These are phyloP conservation scores for Pestalotiopsis sp. DNA, from an alignment of 2,329 filamentous ascomycete genomes.

Conservation along the genomic window DNA sequence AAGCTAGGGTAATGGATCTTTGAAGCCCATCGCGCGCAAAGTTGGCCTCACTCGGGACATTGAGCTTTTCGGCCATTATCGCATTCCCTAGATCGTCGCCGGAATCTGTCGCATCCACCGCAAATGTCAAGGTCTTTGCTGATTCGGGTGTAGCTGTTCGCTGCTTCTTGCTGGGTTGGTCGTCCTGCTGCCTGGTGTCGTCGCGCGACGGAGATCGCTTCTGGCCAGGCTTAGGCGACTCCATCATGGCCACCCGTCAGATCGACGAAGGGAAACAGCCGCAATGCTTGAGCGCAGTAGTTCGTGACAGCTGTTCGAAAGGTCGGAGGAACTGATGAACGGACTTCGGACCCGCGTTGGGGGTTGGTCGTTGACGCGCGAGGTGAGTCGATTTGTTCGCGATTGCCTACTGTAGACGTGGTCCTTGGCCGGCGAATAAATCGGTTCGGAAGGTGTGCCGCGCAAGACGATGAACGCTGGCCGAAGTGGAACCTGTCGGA, in stretches of 20 bases:
- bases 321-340: neutral
- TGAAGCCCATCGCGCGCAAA: conserved; percentile 48
- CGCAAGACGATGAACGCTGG: neutral
- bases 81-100: conserved; percentile 8
- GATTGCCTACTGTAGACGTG: neutral
- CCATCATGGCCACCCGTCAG: conserved; percentile 1
- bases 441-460: neutral
- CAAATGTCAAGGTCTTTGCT: conserved; percentile 9
- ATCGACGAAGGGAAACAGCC: neutral
- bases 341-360: neutral
- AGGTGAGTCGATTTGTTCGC: neutral
- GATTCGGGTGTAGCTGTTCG: conserved; percentile 24
- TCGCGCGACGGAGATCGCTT: conserved; percentile 28
- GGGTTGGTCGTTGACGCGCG: neutral
- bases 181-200: conserved; percentile 18
- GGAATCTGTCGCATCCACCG: neutral
- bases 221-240: conserved; percentile 9
- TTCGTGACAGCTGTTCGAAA: neutral
- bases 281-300: neutral
- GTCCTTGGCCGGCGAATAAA: neutral
- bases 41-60: conserved; percentile 31
- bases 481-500: neutral
- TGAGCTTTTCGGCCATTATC: conserved; percentile 19
- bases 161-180: conserved; percentile 26
- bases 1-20: conserved; percentile 57